Evolutionary conservation across 2,329 filamentous ascomycete species (phyloP), one percentile per base, ranked within the genome.

Genomic region (Diaporthe batatas): DNA sequence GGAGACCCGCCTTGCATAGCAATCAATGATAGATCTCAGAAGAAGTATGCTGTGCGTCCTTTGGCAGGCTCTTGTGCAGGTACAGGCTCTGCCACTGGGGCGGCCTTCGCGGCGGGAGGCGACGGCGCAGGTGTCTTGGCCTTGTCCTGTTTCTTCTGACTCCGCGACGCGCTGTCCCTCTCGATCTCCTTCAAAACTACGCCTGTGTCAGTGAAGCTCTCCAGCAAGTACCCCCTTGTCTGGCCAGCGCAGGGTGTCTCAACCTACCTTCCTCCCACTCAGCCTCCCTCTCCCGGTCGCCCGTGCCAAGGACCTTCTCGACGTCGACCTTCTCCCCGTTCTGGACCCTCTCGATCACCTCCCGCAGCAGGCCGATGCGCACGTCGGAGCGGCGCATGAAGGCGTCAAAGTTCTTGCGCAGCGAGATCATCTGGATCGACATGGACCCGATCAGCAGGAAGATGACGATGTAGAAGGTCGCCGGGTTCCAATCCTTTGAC

Each of bases 371-470:
- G 3, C 87, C 89, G 75, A 99, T 93, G 79, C 93, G 92, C 8
- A 93, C 91, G 77, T 98, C 93, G 6, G 95, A 92, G 76, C 91
- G 91, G 67, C 95, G 90, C 79, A 87, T 90, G 77, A 93, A 95
- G 12, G 91, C 90, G 42, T 88, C 86, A 79, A 91, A 93, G 67
- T 95, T 92, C 77, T 93, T 93, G 78, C 92, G 92, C 78, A 98
- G 81, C 47, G 91, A 88, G 79, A 99, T 92, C 87, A 96, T 93
- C 78, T 98, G 94, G 77, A 99, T 98, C 18, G 96, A 94, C 87
- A 98, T 97, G 75, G 94, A 98, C 5, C 97, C 97, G 76, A 98
- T 96, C 75, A 98, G 88, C 53, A 95, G 86, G 79, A 95, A 95
- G 75, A 96, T 94, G 77, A 91, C 86, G 77, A 96, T 94, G 81